Evolutionary conservation across 139 green algal species (phyloP).

Genomic region (Chlorella sorokiniana): DNA sequence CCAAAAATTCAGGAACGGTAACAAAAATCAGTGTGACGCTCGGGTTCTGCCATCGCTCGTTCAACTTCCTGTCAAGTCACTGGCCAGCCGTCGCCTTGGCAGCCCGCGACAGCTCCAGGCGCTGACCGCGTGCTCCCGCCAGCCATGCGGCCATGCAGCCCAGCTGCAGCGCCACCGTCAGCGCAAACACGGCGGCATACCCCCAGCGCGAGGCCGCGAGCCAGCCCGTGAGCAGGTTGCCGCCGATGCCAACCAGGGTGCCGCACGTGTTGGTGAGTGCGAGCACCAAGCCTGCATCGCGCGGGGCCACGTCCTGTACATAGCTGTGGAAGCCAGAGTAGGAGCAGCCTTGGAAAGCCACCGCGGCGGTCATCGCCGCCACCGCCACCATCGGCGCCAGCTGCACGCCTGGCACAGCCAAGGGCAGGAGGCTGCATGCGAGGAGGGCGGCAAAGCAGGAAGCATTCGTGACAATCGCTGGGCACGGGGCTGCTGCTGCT

Average conservation of each 20-base stretch:
- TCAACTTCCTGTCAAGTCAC: neutral
- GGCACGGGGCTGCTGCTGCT: too few species aligned
- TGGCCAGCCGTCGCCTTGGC: neutral
- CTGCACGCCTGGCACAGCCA: constrained; percentile 28
- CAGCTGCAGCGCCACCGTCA: constrained; percentile 27
- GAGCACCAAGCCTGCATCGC: constrained; percentile 57
- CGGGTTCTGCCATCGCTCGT: too few species aligned
- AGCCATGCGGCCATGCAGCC: constrained; percentile 15
- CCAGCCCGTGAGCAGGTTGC: constrained; percentile 66
- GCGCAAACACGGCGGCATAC: constrained; percentile 41
- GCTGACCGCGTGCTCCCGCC: neutral
- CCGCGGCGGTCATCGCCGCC: constrained; percentile 24
- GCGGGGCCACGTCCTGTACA: neutral
- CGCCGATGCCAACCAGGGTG: constrained; percentile 64
- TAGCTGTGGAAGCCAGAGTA: constrained; percentile 54
- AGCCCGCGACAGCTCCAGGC: too few species aligned
- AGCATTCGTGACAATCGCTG: too few species aligned
- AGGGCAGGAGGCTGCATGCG: constrained; percentile 47
- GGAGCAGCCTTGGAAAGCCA: constrained; percentile 60
- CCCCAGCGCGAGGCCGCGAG: constrained; percentile 30
- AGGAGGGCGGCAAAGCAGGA: neutral
- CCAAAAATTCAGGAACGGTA: too few species aligned
- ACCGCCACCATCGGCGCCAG: neutral
- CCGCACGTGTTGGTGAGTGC: constrained; percentile 76
- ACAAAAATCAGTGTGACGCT: too few species aligned